Conservation (phyloP, 805 yeast species). For the Ogataea allantospora region DNA sequence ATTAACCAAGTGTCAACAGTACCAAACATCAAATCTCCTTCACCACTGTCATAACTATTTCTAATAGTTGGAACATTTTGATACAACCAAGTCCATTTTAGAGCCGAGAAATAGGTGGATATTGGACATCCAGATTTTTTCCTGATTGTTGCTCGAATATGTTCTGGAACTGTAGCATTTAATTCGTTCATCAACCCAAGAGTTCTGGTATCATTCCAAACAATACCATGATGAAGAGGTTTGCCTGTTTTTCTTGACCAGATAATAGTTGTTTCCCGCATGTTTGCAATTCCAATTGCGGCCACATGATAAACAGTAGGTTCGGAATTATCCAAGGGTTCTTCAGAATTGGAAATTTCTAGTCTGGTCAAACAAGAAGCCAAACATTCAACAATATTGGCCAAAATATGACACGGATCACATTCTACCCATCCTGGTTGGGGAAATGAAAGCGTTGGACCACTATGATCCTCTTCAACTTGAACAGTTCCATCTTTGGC, state of each 20-base stretch:
- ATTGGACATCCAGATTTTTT: slow-evolving; percentile 80
- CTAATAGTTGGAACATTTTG: slow-evolving; percentile 70
- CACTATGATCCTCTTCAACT: slow-evolving; percentile 55
- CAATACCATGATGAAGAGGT: slow-evolving; percentile 85
- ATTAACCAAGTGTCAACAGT: slow-evolving; percentile 94
- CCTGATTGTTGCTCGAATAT: slow-evolving; percentile 55
- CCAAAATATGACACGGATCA: slow-evolving; percentile 78
- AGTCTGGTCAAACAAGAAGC: slow-evolving; percentile 60
- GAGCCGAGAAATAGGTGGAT: slow-evolving; percentile 88
- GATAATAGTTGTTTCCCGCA: slow-evolving; percentile 90
- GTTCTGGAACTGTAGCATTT: slow-evolving; percentile 51
- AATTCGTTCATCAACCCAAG: slow-evolving; percentile 64
- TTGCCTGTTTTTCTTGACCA: slow-evolving; percentile 84
- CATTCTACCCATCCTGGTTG: slow-evolving; percentile 94
- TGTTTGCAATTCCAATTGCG: slow-evolving; percentile 87
- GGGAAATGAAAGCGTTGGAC: slow-evolving; percentile 74
- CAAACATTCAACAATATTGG: slow-evolving; percentile 78
- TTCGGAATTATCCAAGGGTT: slow-evolving; percentile 31
- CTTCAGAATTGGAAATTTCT: slow-evolving; percentile 53
- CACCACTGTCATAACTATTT: slow-evolving; percentile 69
- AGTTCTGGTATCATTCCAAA: slow-evolving; percentile 95
- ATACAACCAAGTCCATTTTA: slow-evolving; percentile 84
- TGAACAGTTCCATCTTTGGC: slow-evolving; percentile 49
- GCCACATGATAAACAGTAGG: slow-evolving; percentile 47
- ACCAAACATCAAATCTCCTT: slow-evolving; percentile 78